Conservation (phyloP, 2,329 filamentous ascomycete genomes). For the Lithohypha guttulata region DNA sequence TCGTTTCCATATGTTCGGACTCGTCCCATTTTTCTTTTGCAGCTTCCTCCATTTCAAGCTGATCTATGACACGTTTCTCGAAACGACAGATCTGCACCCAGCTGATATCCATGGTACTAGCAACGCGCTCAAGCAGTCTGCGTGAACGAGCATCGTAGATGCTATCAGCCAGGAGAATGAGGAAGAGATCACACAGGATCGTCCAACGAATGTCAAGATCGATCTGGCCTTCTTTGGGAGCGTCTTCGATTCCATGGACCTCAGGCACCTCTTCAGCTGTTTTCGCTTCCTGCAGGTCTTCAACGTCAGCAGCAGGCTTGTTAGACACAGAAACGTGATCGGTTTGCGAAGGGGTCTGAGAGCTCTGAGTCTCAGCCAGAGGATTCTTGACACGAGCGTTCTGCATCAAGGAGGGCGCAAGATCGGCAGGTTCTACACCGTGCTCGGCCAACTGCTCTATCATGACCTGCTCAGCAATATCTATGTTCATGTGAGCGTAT, state of each 20-base stretch:
- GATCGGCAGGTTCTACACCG: constrained; percentile 71
- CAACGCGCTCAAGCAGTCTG: constrained; percentile 71
- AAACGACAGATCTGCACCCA: constrained; percentile 95
- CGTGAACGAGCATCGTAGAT: constrained; percentile 84
- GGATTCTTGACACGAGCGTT: constrained; percentile 92
- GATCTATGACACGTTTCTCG: constrained; percentile 93
- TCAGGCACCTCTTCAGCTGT: constrained; percentile 62
- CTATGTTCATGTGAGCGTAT: constrained; percentile 95
- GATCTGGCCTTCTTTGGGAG: constrained; percentile 70
- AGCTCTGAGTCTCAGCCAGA: constrained; percentile 42
- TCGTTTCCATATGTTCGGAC: constrained; percentile 78
- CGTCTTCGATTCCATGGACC: constrained; percentile 70
- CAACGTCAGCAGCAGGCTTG: background rate
- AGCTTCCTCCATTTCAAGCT: constrained; percentile 93
- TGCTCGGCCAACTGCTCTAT: constrained; percentile 93
- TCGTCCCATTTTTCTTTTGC: constrained; percentile 98
- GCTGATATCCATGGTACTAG: constrained; percentile 64
- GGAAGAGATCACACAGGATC: constrained; percentile 86
- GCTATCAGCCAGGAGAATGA: constrained; percentile 92
- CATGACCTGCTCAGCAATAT: constrained; percentile 81
- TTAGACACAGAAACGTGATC: constrained; percentile 5
- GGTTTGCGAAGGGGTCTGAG: background rate
- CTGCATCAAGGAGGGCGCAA: constrained; percentile 77
- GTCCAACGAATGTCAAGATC: constrained; percentile 97
- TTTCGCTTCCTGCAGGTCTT: constrained; percentile 45